Conservation (phyloP, 345 rosid genomes). For the Eucalyptus sp. region DNA sequence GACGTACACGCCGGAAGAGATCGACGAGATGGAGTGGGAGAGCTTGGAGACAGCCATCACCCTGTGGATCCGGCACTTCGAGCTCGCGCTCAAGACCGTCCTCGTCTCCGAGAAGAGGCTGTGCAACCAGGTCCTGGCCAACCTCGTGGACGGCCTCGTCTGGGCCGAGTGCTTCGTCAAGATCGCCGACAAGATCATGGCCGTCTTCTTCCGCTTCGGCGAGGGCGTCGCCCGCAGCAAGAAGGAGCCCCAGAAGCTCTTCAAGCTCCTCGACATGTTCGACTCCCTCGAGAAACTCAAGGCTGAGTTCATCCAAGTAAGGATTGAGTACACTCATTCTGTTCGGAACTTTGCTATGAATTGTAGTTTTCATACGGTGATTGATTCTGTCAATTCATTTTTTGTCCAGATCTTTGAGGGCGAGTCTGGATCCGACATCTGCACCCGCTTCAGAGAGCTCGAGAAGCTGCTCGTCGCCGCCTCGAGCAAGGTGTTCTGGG, state of each 20-base stretch:
- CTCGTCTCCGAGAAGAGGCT: constrained; percentile 44
- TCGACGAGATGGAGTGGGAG: constrained; percentile 56
- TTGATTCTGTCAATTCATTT: not conserved
- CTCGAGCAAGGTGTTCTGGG: constrained; percentile 53
- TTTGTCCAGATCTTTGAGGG: constrained; percentile 27
- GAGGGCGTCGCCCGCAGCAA: constrained; percentile 57
- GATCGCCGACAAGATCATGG: constrained; percentile 58
- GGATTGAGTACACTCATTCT: not conserved
- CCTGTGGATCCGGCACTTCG: constrained; percentile 51
- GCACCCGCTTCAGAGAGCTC: constrained; percentile 41
- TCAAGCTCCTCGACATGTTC: constrained; percentile 60
- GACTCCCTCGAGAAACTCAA: constrained; percentile 41
- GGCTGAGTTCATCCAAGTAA: constrained; percentile 12
- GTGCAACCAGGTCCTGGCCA: constrained; percentile 28
- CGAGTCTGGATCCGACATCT: constrained; percentile 48
- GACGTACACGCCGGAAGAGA: constrained; percentile 43
- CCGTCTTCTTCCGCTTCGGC: constrained; percentile 57
- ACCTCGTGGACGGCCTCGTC: constrained; percentile 27
- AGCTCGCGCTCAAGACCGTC: constrained; percentile 33
- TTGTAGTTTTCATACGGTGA: not conserved
- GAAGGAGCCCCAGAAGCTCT: constrained; percentile 56
- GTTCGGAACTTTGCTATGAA: not conserved
- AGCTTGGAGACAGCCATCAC: constrained; percentile 44
- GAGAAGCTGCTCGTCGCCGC: constrained; percentile 48
- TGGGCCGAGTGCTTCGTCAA: constrained; percentile 57